Evolutionary conservation across 306 rosid species (phyloP).

Genomic region (Dalbergia cochinchinensis): DNA sequence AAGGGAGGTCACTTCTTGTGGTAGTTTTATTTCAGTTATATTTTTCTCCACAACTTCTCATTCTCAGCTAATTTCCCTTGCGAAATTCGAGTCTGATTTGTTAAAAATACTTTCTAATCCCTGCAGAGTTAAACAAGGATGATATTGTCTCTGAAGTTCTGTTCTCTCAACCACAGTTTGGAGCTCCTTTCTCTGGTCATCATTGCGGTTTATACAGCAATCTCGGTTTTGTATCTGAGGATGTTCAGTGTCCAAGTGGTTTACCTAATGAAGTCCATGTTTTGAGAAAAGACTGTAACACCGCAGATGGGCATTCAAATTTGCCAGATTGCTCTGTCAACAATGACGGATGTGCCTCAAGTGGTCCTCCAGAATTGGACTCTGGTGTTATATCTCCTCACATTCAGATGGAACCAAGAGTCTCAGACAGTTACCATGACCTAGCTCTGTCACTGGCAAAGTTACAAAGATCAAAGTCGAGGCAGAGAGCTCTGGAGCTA

Average conservation of each 20-base stretch:
- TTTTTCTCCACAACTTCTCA: not conserved
- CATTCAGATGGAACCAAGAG: conserved; percentile 52
- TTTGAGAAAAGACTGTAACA: conserved; percentile 35
- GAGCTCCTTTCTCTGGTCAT: conserved; percentile 52
- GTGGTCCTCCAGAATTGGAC: conserved; percentile 50
- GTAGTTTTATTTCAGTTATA: not conserved
- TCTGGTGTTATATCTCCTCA: conserved; percentile 54
- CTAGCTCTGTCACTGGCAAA: conserved; percentile 75
- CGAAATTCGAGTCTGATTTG: conserved; percentile 17
- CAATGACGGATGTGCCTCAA: conserved; percentile 55
- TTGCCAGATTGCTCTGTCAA: conserved; percentile 54
- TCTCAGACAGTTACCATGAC: conserved; percentile 55
- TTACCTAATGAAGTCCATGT: conserved; percentile 44
- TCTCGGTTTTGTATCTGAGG: conserved; percentile 47
- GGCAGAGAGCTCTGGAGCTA: conserved; percentile 82
- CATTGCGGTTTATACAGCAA: conserved; percentile 50
- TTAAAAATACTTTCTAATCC: not conserved
- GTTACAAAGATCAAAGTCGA: conserved; percentile 85
- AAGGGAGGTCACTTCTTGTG: conserved; percentile 3
- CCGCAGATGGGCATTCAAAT: conserved; percentile 45
- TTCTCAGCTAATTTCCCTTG: conserved; percentile 23
- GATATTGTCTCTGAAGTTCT: conserved; percentile 56
- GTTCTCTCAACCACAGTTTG: conserved; percentile 48
- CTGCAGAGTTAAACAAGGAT: conserved; percentile 64
- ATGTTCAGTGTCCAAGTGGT: conserved; percentile 48